phyloP scores from a whole-genome alignment of 2,329 filamentous ascomycete genomes.

The Hypoxylon sp. region DNA sequence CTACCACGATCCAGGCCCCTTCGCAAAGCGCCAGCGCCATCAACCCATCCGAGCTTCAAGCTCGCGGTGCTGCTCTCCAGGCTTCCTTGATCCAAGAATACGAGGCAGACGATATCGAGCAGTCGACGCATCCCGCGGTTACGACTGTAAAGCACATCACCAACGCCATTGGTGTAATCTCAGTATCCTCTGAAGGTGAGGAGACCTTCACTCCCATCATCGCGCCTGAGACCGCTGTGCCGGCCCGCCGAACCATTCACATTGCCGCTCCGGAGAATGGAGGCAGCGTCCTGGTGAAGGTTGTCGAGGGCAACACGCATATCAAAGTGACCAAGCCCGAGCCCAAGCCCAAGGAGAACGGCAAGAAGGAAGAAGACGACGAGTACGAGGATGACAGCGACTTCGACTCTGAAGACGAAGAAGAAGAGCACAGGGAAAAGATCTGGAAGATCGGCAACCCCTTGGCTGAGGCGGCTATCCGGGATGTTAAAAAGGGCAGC shows the following conservation, averaged over 20 bases:
- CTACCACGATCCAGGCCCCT: constrained; percentile 81
- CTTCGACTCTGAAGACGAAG: constrained; percentile 74
- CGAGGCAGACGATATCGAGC: constrained; percentile 90
- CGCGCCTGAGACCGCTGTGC: constrained; percentile 85
- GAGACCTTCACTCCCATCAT: constrained; percentile 84
- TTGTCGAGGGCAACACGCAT: constrained; percentile 87
- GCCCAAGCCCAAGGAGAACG: constrained; percentile 74
- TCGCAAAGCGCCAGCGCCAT: constrained; percentile 79
- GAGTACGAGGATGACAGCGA: constrained; percentile 70
- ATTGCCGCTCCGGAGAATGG: constrained; percentile 79
- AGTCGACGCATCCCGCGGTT: constrained; percentile 94
- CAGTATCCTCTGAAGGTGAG: constrained; percentile 62
- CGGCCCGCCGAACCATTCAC: constrained; percentile 84
- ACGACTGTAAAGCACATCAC: constrained; percentile 91
- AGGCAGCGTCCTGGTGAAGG: constrained; percentile 86
- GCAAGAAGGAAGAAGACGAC: constrained; percentile 55
- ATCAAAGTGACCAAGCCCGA: constrained; percentile 94
- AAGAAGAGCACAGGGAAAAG: constrained; percentile 89
- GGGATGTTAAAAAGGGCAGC: constrained; percentile 82
- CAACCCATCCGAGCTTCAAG: constrained; percentile 91
- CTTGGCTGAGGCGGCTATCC: constrained; percentile 86
- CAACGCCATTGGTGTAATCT: constrained; percentile 86
- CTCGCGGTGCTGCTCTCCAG: constrained; percentile 92
- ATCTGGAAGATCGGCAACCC: constrained; percentile 87
- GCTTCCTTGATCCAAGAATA: constrained; percentile 95